These are phyloP conservation scores for Aspergillus sp. DNA, from an alignment of 2,329 filamentous ascomycete genomes.

Conservation along the genomic window DNA sequence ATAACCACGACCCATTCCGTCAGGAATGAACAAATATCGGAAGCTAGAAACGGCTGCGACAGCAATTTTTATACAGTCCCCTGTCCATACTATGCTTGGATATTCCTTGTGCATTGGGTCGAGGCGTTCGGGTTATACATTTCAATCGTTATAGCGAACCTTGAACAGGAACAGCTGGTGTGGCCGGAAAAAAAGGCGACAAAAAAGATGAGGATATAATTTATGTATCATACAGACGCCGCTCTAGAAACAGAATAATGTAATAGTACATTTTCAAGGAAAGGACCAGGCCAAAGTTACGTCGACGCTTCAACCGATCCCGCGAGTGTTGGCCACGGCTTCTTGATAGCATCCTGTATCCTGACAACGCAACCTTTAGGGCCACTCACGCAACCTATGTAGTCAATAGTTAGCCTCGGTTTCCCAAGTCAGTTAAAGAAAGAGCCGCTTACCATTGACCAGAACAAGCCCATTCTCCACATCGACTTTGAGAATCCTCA, in stretches of 20 bases:
- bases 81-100: slow-evolving; percentile 8
- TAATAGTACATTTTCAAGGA: slow-evolving; percentile 38
- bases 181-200: background rate
- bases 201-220: slow-evolving; percentile 34
- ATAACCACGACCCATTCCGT: slow-evolving; percentile 68
- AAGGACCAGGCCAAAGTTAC: slow-evolving; percentile 14
- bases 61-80: background rate
- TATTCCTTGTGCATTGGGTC: slow-evolving; percentile 8
- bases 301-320: slow-evolving; percentile 14
- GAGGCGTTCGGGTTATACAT: slow-evolving; percentile 13
- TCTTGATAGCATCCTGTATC: slow-evolving; percentile 89
- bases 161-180: background rate
- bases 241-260: slow-evolving; percentile 36
- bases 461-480: slow-evolving; percentile 82
- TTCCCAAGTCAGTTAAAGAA: background rate
- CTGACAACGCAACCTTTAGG: slow-evolving; percentile 83
- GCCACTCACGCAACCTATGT: slow-evolving; percentile 69
- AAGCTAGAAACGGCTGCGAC: slow-evolving; percentile 25
- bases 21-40: slow-evolving; percentile 46
- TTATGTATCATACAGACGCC: slow-evolving; percentile 42
- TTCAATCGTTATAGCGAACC: slow-evolving; percentile 3
- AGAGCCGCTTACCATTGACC: slow-evolving; percentile 64
- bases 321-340: slow-evolving; percentile 64
- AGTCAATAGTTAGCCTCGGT: slow-evolving; percentile 5
- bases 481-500: slow-evolving; percentile 86